Evolutionary conservation across 129 eudicot species (phyloP), one percentile per base, ranked within the genome.

Genomic region (Flaveria sonorensis): DNA sequence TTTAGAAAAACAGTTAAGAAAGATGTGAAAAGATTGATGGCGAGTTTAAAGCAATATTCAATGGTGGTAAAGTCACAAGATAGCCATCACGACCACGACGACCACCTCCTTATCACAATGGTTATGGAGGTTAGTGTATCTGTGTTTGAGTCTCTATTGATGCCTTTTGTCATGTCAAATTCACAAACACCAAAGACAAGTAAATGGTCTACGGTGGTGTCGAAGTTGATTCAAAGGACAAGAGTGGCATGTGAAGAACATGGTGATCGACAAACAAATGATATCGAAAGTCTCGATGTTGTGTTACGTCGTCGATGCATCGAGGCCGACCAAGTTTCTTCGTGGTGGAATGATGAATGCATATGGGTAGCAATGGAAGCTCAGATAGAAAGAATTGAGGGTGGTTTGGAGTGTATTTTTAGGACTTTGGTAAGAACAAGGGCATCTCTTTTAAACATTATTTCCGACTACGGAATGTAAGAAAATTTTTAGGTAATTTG

Each of bases 1-100:
- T 71, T 76, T 30, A 82, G 75, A 9, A 87, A 82, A 76, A 70
- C 53, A 18, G 30, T 75, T 16, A 78, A 46, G 71, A 85, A 85
- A 59, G 81, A 68, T 30, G 69, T 80, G 45, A 85, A 79, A 39
- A 20, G 59, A 52, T 39, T 71, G 74, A 65, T 86, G 15, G 19
- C 68, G 24, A 30, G 74, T 13, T 68, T 80, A 50, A 79, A 80
- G 71, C 63, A 45, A 60, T n/a, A n/a, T n/a, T 28, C 84, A 19
- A 9, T 72, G 66, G 83, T 36, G 47, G 16, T 36, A 42, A 60
- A 68, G 32, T 24, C 46, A 11, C 71, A 71, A 32, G 46, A 45
- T 3, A 69, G 68, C 36, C 78, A 78, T 0, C 50, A 45, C 2
- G 12, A 45, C 13, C 50, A 45, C 11, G 50, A 45, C 18, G 43